Evolutionary conservation across 176 grass and related monocot genomes (phyloP), one percentile per base, ranked within the genome.

Genomic region (Puccinellia tenuiflora): DNA sequence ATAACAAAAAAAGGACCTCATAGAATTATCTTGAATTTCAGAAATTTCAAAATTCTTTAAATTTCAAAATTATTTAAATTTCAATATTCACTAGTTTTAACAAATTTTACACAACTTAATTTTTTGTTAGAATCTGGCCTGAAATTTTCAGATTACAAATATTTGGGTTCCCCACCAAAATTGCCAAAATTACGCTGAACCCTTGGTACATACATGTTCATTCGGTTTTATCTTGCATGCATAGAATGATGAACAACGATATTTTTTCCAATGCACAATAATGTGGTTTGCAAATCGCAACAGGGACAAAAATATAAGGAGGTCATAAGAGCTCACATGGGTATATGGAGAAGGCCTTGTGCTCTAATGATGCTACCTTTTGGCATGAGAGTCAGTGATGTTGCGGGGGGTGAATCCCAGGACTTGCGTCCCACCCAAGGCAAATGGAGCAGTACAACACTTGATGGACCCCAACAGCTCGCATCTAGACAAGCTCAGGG

Each of bases 321-420:
- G 61, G 51, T 59, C 70, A 88, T 69, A 87, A 71, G 90, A 81
- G 74, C 51, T 99, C 97, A 99, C 97, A 96, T 96, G 91, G 89
- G 84, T 79, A 78, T 78, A 78, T 33, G 79, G 65, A 80, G 63
- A 79, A 74, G 43, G 88, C 82, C 79, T 72, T 81, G 88, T 96
- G 97, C 83, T 68, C 79, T 86, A 91, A 99, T 99, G 93, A 99
- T 99, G 88, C 73, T 82, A 75, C 93, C 88, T 99, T 99, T 94
- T 59, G 84, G 86, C 91, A 94, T 86, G 86, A 90, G 86, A 87
- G 90, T 77, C 56, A 79, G 85, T 84, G 78, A 81, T 84, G 84
- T 81, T 87, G 65, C 71, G 69, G 64, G 77, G 72, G 86, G 83
- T 91, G 89, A 89, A 92, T 91, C 79, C 82, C 82, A 82, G 59